Percentiles rank a stretch among this genome's conserved stretches.
These are phyloP conservation scores for Endocarpon pusillum DNA, from an alignment of 495 filamentous ascomycete genomes.

Conservation along the genomic window DNA sequence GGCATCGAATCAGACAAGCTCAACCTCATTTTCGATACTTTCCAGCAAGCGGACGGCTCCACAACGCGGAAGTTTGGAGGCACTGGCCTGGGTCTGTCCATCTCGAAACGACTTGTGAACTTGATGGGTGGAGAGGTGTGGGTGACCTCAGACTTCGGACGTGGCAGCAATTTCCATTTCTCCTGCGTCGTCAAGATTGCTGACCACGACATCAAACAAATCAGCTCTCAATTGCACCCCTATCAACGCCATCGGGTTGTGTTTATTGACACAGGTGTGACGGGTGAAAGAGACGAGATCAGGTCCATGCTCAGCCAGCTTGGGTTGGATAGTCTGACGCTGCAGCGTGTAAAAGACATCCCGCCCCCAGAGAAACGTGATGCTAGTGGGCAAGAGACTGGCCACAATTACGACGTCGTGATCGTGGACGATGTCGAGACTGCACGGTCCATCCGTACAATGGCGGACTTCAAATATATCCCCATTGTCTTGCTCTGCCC, in stretches of 20 bases:
- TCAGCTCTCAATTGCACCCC: constrained; percentile 68
- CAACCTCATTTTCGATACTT: constrained; percentile 96
- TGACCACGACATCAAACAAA: constrained; percentile 60
- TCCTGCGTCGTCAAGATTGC: constrained; percentile 86
- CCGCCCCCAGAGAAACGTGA: constrained; percentile 41
- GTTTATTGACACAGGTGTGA: constrained; percentile 88
- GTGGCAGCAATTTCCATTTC: constrained; percentile 93
- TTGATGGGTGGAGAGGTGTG: constrained; percentile 96
- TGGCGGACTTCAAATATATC: constrained; percentile 95
- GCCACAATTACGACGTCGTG: constrained; percentile 79
- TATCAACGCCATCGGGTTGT: constrained; percentile 82
- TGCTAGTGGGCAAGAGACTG: constrained; percentile 36
- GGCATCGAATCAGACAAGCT: constrained; percentile 93
- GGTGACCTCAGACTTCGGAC: constrained; percentile 86
- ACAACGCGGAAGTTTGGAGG: constrained; percentile 95
- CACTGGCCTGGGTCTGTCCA: constrained; percentile 87
- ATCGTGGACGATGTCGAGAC: constrained; percentile 90
- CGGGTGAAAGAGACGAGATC: constrained; percentile 56
- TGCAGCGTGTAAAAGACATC: constrained; percentile 45
- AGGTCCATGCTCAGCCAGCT: constrained; percentile 63
- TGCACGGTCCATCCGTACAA: constrained; percentile 62
- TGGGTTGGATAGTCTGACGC: constrained; percentile 65
- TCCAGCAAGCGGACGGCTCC: constrained; percentile 96
- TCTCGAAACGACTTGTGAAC: constrained; percentile 88
- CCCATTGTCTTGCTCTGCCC: constrained; percentile 89